Percentiles rank a stretch among this genome's conserved stretches.
Conservation (phyloP, 2,329 filamentous ascomycete species). For the Hypoxylon sp. region DNA sequence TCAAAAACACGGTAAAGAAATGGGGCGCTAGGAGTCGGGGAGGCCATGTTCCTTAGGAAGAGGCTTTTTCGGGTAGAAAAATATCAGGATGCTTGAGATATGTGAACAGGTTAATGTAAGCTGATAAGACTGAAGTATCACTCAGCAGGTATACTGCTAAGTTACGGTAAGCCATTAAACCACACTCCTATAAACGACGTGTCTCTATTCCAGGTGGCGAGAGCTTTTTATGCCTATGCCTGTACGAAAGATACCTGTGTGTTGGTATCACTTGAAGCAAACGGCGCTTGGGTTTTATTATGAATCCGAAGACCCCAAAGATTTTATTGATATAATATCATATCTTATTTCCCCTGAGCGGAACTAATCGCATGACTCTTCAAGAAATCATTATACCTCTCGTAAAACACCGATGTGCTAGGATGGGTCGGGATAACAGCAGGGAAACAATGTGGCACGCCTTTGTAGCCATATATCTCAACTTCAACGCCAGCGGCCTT, state of each 20-base stretch:
- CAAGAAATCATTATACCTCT: constrained; percentile 38
- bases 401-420: constrained; percentile 40
- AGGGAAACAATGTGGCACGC: constrained; percentile 56
- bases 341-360: background rate
- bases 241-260: background rate
- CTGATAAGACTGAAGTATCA: too few species aligned
- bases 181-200: background rate
- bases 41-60: too few species aligned
- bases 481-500: constrained; percentile 51
- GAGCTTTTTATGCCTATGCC: background rate
- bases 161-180: background rate
- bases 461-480: constrained; percentile 52
- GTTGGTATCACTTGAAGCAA: background rate
- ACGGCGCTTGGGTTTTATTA: background rate
- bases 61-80: too few species aligned
- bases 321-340: background rate
- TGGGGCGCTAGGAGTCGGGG: too few species aligned
- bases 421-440: constrained; percentile 36
- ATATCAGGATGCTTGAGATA: too few species aligned
- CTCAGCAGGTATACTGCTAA: too few species aligned
- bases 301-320: background rate
- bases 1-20: background rate
- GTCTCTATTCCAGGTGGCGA: background rate
- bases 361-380: constrained; percentile 26
- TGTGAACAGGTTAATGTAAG: too few species aligned